Evolutionary conservation across 1,284 basidiomycete genomes (phyloP).

Genomic region (Porodaedalea pini): DNA sequence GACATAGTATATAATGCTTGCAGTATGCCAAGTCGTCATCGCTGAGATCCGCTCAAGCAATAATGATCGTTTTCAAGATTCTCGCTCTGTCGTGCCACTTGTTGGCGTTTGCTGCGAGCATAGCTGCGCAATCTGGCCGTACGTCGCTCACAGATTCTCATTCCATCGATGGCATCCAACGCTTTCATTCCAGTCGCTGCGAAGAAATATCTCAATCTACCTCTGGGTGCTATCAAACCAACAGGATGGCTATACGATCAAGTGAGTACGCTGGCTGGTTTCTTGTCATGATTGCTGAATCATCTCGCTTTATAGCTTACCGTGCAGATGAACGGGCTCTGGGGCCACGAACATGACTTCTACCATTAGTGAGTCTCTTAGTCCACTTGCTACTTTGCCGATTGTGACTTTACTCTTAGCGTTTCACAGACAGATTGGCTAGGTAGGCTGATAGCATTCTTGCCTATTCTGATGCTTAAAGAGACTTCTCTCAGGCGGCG

Average conservation of each 20-base stretch:
- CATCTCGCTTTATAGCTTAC: conserved; percentile 33
- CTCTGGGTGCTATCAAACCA: conserved; percentile 46
- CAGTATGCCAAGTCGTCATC: background rate
- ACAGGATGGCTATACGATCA: conserved; percentile 54
- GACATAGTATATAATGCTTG: background rate
- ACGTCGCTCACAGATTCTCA: background rate
- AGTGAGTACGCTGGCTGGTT: conserved; percentile 28
- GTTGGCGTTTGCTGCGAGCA: background rate
- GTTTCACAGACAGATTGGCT: conserved; percentile 52
- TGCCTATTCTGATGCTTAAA: too few relatives aligned
- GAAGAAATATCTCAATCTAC: conserved; percentile 47
- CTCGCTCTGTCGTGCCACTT: background rate
- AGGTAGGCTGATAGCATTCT: conserved; percentile 25
- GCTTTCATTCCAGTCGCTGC: conserved; percentile 40
- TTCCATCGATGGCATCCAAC: background rate
- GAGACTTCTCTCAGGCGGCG: conserved; percentile 28
- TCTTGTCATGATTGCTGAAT: conserved; percentile 1
- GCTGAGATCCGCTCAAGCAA: background rate
- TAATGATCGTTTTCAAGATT: background rate
- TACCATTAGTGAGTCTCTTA: conserved; percentile 43
- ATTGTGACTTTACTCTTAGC: conserved; percentile 29
- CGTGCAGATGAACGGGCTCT: conserved; percentile 52
- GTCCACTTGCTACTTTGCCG: background rate
- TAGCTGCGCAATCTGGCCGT: conserved; percentile 3
- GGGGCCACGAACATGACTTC: conserved; percentile 54